Percentiles rank a stretch among this genome's conserved stretches.
Conservation (phyloP, 177 flowering plant species). For the Vitis hybrid region DNA sequence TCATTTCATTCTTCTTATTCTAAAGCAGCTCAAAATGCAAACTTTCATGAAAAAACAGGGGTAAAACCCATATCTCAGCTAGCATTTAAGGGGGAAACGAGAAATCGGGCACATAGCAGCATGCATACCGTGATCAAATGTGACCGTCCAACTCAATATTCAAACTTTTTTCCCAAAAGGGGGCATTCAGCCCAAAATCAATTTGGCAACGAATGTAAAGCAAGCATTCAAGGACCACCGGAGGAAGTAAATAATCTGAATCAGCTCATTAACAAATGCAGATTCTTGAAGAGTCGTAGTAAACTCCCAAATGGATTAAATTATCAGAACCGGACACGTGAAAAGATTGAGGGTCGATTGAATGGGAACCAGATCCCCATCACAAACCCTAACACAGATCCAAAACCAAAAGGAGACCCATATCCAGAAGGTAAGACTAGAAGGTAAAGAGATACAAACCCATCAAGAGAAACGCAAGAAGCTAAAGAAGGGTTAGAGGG, state of each 20-base stretch:
- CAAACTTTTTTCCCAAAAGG: neutral
- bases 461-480: conserved; percentile 10
- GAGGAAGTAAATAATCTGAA: conserved; percentile 1
- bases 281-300: neutral
- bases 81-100: neutral
- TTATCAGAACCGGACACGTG: neutral
- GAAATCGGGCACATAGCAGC: neutral
- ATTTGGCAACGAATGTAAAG: neutral
- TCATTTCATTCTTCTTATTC: neutral
- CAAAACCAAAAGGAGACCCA: conserved; percentile 20
- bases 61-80: neutral
- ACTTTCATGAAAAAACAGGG: conserved; percentile 5
- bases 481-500: conserved; percentile 7
- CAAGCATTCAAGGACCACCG: conserved; percentile 8
- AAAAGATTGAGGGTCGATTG: neutral
- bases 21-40: conserved; percentile 4
- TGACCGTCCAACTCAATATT: neutral
- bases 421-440: conserved; percentile 12
- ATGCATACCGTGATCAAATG: conserved; percentile 3
- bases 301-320: neutral
- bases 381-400: conserved; percentile 32
- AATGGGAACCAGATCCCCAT: conserved; percentile 24
- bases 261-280: conserved; percentile 5
- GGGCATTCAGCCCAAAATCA: neutral
- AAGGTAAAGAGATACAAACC: conserved; percentile 12